Evolutionary conservation across 73 alveolate genomes (phyloP).

Genomic region (Tetrahymena malaccensis): DNA sequence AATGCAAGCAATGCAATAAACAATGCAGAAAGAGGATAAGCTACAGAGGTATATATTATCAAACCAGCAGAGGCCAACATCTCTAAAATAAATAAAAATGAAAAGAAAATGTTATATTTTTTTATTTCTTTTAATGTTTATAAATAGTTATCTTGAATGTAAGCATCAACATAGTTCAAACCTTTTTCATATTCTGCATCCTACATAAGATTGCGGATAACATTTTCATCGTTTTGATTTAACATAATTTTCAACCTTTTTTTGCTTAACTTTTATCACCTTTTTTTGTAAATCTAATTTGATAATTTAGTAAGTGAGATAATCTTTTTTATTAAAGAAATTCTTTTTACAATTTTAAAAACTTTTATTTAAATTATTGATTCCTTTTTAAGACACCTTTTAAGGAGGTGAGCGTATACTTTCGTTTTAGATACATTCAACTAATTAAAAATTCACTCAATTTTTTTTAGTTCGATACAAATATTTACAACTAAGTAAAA

Average conservation of each 20-base stretch:
- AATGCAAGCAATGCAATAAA: background rate
- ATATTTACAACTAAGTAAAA: background rate
- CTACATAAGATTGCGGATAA: no score
- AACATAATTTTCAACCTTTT: background rate
- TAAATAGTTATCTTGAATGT: background rate
- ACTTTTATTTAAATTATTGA: no score
- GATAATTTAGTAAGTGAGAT: background rate
- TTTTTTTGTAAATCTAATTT: background rate
- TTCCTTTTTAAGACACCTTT: no score
- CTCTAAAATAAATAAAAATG: background rate
- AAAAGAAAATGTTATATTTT: background rate
- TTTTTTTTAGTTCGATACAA: background rate
- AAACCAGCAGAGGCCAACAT: background rate
- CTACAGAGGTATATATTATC: background rate
- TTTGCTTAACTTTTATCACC: background rate
- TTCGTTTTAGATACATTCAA: background rate
- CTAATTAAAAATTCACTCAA: background rate
- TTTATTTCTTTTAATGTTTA: background rate
- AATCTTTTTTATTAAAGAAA: no score
- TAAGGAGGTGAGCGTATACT: background rate
- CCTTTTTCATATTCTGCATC: background rate
- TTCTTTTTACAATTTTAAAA: no score
- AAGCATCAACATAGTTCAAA: background rate
- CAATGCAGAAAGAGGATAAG: background rate
- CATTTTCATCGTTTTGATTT: background rate